Evolutionary conservation across 2,329 filamentous ascomycete genomes (phyloP), one percentile per base, ranked within the genome.

Genomic region (Paramyrothecium roridum): DNA sequence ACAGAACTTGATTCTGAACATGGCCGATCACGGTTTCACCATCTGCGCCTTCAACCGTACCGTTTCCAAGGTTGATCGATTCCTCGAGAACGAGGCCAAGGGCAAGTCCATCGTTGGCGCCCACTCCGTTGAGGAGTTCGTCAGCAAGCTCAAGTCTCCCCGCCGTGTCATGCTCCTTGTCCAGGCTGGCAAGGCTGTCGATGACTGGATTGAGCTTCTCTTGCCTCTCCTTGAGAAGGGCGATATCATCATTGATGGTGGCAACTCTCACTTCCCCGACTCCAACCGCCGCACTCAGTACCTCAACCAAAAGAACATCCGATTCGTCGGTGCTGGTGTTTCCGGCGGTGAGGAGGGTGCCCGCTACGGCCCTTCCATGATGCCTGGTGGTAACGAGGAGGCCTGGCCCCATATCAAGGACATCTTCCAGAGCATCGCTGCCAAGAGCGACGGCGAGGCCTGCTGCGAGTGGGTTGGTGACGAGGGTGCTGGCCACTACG

Each of bases 391-490:
- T 79, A 92, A 96, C 80, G 92, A 98, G 84, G 91, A 91, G 77
- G 95, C 95, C 54, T 98, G 95, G 95, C 91, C 91, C 68, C 86
- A 90, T 79, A 96, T 99, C 82, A 98, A 99, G 87, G 93, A 98
- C 70, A 90, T 99, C 72, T 96, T 99, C 85, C 95, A 99, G 83
- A 86, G 86, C 81, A 96, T 99, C 74, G 85, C 95, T 62, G 95
- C 95, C 77, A 98, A 99, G 87, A 96, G 90, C 77, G 93, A 97
- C 71, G 88, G 88, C 70, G 95, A 99, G 85, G 81, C 95, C 64
- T 99, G 95, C 87, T 99, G 95, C 74, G 95, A 99, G 80, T 99
- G 95, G 95, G 95, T 99, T 69, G 95, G 95, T 81, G 95, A 98
- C 80, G 92, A 98, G 78, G 95, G 95, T 86, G 91, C 95, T 80